A percentile compares a stretch with the other conserved stretches of the same genome.
Conservation (phyloP, 2,329 filamentous ascomycete species). For the Cercospora sojina region DNA sequence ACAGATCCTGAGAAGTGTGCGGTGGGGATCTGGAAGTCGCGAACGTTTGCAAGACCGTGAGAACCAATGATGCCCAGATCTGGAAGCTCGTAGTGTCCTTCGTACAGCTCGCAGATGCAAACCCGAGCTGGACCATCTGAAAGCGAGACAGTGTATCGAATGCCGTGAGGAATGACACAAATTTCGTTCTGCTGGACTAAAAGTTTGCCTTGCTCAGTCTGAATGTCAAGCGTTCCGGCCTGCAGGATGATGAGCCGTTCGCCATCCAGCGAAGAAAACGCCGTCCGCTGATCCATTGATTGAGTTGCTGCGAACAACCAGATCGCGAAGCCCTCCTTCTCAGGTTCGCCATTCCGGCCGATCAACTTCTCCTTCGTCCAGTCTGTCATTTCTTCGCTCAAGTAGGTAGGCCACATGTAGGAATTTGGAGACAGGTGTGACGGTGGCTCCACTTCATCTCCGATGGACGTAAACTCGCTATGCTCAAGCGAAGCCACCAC, state of each 20-base stretch:
- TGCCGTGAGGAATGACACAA: slow-evolving; percentile 61
- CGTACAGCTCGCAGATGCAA: slow-evolving; percentile 65
- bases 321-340: slow-evolving; percentile 72
- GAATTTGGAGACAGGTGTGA: slow-evolving; percentile 17
- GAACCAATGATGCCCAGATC: slow-evolving; percentile 64
- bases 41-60: slow-evolving; percentile 62
- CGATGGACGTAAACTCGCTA: slow-evolving; percentile 13
- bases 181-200: slow-evolving; percentile 65
- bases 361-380: slow-evolving; percentile 66
- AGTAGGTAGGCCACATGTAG: slow-evolving; percentile 22
- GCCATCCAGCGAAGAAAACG: slow-evolving; percentile 78
- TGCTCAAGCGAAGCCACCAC: slow-evolving; percentile 41
- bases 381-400: slow-evolving; percentile 50
- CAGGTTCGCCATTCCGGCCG: slow-evolving; percentile 74
- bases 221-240: slow-evolving; percentile 62
- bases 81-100: slow-evolving; percentile 61
- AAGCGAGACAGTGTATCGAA: slow-evolving; percentile 59
- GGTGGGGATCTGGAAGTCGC: slow-evolving; percentile 62
- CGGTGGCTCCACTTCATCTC: slow-evolving; percentile 4
- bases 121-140: slow-evolving; percentile 60
- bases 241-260: slow-evolving; percentile 65
- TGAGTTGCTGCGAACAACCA: slow-evolving; percentile 75
- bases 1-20: slow-evolving; percentile 51
- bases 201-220: slow-evolving; percentile 63
- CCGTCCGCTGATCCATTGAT: slow-evolving; percentile 68